Conservation (phyloP, 257 asterid species). For the Nicotiana paniculata region DNA sequence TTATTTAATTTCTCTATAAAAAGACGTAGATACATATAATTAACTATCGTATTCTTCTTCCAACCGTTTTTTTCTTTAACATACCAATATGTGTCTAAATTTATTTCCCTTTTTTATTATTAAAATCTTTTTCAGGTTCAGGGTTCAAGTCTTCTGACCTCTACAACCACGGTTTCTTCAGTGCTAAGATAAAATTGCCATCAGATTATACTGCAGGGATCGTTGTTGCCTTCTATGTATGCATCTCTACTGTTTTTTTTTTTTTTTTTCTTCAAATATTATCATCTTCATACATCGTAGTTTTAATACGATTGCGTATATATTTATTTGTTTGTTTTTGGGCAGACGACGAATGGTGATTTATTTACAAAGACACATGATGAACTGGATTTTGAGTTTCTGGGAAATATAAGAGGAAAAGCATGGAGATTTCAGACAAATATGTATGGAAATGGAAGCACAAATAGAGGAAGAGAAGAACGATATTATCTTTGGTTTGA, state of each 20-base stretch:
- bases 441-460: conserved; percentile 94
- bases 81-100: background rate
- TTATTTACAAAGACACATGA: conserved; percentile 64
- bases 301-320: background rate
- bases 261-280: background rate
- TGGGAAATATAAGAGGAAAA: conserved; percentile 80
- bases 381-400: conserved; percentile 83
- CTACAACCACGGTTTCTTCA: conserved; percentile 79
- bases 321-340: background rate
- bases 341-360: conserved; percentile 73
- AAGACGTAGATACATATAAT: background rate
- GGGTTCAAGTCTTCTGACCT: conserved; percentile 85
- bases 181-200: conserved; percentile 84
- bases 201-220: conserved; percentile 87
- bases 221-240: conserved; percentile 88
- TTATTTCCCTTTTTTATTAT: no score
- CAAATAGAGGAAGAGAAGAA: conserved; percentile 85
- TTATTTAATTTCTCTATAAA: background rate
- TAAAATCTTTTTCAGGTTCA: conserved; percentile 46
- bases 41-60: background rate
- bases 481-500: conserved; percentile 80
- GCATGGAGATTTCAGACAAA: conserved; percentile 96
- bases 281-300: background rate
- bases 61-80: no score
- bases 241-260: background rate